Percentiles rank a stretch among this genome's conserved stretches.
These are phyloP conservation scores for Populus davidiana DNA, from an alignment of 345 rosid species.

Conservation along the genomic window DNA sequence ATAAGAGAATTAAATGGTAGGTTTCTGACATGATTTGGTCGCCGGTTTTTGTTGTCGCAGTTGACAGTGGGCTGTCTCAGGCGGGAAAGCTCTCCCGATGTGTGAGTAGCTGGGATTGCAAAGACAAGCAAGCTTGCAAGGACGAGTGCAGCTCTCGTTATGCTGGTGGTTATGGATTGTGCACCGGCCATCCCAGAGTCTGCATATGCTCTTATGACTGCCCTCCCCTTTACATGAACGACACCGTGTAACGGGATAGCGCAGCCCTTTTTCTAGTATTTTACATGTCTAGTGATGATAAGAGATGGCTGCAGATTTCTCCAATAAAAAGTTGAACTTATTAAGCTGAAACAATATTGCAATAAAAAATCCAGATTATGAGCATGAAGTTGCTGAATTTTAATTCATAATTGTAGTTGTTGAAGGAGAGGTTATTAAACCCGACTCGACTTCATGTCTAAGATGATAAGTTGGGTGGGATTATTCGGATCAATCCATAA, in stretches of 20 bases:
- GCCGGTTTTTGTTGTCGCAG: background rate
- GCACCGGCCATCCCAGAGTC: background rate
- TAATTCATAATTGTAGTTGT: too few relatives aligned
- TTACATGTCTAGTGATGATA: too few relatives aligned
- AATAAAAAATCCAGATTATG: too few relatives aligned
- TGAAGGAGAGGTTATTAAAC: too few relatives aligned
- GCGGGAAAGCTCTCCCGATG: background rate
- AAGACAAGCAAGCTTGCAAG: background rate
- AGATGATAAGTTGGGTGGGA: too few relatives aligned
- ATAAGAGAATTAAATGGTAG: too few relatives aligned
- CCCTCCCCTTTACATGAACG: background rate
- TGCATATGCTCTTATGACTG: slow-evolving; percentile 14
- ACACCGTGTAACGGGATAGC: background rate
- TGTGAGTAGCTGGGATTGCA: slow-evolving; percentile 3
- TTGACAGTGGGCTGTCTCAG: background rate
- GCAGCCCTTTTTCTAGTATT: too few relatives aligned
- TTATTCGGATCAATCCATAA: too few relatives aligned
- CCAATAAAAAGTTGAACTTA: too few relatives aligned
- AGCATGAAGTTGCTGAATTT: too few relatives aligned
- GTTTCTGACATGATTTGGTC: background rate
- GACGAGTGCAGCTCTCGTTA: background rate
- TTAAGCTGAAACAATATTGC: too few relatives aligned
- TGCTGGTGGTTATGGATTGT: background rate
- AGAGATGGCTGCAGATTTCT: too few relatives aligned
- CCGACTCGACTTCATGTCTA: fast-evolving